phyloP scores from a whole-genome alignment of 345 rosid species.

The Arabidopsis arenosa region DNA sequence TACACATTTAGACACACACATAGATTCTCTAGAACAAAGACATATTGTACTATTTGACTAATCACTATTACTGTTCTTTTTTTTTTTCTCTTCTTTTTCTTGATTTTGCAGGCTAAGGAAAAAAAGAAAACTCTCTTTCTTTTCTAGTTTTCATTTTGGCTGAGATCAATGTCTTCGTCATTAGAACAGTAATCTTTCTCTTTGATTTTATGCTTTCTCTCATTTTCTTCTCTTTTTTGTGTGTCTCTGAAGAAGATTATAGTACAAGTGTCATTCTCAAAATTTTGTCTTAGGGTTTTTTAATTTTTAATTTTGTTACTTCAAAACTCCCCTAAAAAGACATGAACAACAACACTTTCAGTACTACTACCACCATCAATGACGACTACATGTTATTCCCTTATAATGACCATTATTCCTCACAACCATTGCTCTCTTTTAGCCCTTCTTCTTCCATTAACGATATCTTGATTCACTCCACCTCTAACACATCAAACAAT shows the following conservation, averaged over 20 bases:
- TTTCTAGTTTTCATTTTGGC: slow-evolving; percentile 24
- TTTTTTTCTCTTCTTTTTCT: not conserved
- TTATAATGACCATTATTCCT: slow-evolving; percentile 48
- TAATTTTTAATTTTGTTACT: slow-evolving; percentile 25
- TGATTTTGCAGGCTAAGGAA: slow-evolving; percentile 39
- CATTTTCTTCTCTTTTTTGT: slow-evolving; percentile 30
- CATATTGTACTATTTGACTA: slow-evolving; percentile 40
- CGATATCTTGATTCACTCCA: slow-evolving; percentile 37
- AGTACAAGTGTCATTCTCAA: slow-evolving; percentile 49
- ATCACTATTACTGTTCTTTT: slow-evolving; percentile 27
- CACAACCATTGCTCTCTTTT: slow-evolving; percentile 44
- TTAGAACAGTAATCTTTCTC: slow-evolving; percentile 42
- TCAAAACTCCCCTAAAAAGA: slow-evolving; percentile 27
- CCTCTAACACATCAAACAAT: slow-evolving; percentile 33
- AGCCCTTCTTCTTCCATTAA: slow-evolving; percentile 44
- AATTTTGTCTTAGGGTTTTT: slow-evolving; percentile 39
- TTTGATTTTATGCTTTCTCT: slow-evolving; percentile 21
- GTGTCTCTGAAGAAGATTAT: slow-evolving; percentile 32
- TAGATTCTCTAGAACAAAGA: slow-evolving; percentile 48
- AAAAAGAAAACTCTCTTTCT: slow-evolving; percentile 5
- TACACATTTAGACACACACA: slow-evolving; percentile 40
- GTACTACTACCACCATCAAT: slow-evolving; percentile 41
- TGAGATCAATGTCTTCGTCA: slow-evolving; percentile 39
- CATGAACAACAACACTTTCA: slow-evolving; percentile 47
- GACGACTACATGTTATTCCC: slow-evolving; percentile 46